A percentile compares a stretch with the other conserved stretches of the same genome.
phyloP scores from a whole-genome alignment of 176 grass and related monocot species.

The Urochloa ruziziensis region DNA sequence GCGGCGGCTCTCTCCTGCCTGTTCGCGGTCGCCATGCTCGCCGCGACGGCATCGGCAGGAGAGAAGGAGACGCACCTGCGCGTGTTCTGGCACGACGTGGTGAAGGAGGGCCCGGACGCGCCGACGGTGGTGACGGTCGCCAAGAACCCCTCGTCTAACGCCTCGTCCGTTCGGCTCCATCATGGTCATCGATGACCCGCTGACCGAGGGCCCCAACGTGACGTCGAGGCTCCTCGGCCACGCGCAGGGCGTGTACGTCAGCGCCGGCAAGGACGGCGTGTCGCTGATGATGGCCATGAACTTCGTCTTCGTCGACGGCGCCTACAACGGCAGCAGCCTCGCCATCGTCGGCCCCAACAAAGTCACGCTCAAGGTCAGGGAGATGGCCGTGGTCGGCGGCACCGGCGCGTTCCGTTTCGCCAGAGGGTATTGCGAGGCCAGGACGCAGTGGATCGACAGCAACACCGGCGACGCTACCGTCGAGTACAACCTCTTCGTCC shows the following conservation, averaged over 20 bases:
- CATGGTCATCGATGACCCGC: slow-evolving; percentile 48
- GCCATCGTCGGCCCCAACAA: slow-evolving; percentile 49
- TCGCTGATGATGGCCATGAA: slow-evolving; percentile 59
- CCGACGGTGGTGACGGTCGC: slow-evolving; percentile 22
- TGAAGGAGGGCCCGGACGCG: slow-evolving; percentile 44
- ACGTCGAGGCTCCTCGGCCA: slow-evolving; percentile 39
- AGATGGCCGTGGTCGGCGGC: slow-evolving; percentile 57
- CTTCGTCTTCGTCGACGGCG: slow-evolving; percentile 42
- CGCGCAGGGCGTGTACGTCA: slow-evolving; percentile 55
- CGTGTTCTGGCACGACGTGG: slow-evolving; percentile 76
- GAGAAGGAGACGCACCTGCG: slow-evolving; percentile 41
- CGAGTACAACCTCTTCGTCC: not conserved
- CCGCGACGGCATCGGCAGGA: not conserved
- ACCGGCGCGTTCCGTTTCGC: slow-evolving; percentile 57
- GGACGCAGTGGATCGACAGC: slow-evolving; percentile 18
- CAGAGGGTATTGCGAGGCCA: slow-evolving; percentile 29
- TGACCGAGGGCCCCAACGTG: slow-evolving; percentile 38
- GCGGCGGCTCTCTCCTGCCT: not conserved
- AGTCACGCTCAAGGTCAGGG: not conserved
- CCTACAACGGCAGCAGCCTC: slow-evolving; percentile 56
- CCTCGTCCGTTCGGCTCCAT: slow-evolving; percentile 36
- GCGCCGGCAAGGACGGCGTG: slow-evolving; percentile 6
- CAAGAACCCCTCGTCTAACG: not conserved
- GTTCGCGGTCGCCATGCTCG: not conserved
- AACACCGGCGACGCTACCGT: not conserved